Conservation (phyloP, 2,329 filamentous ascomycete species). For the Fusarium sterilihyphosum region DNA sequence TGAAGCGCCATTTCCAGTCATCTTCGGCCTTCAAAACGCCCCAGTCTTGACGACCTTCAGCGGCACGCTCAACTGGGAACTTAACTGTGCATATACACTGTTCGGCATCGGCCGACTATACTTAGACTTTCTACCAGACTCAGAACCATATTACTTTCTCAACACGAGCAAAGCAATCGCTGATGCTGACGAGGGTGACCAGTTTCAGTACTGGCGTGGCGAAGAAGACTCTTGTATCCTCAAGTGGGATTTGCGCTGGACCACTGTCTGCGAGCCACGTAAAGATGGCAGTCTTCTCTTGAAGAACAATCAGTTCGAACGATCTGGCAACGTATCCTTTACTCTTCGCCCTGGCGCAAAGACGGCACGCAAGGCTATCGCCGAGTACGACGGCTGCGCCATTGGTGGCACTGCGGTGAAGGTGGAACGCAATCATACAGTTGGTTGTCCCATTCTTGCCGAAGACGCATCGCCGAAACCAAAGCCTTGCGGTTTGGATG, state of each 20-base stretch:
- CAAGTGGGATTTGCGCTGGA: constrained; percentile 19
- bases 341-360: constrained; percentile 8
- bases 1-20: constrained; percentile 25
- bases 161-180: constrained; percentile 13
- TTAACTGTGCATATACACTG: constrained; percentile 12
- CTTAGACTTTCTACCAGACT: constrained; percentile 7
- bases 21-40: constrained; percentile 28
- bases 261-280: constrained; percentile 10
- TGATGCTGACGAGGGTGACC: constrained; percentile 16
- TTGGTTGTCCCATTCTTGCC: constrained; percentile 13
- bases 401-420: constrained; percentile 14
- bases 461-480: constrained; percentile 16
- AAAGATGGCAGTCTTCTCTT: constrained; percentile 11
- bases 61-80: constrained; percentile 15
- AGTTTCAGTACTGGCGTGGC: constrained; percentile 20
- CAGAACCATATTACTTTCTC: constrained; percentile 20
- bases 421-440: constrained; percentile 15
- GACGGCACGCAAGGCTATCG: constrained; percentile 2
- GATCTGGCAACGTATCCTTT: constrained; percentile 9
- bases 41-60: constrained; percentile 20
- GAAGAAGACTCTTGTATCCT: constrained; percentile 19
- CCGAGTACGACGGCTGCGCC: constrained; percentile 13
- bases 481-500: constrained; percentile 14
- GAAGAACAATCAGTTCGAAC: constrained; percentile 19
- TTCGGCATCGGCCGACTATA: constrained; percentile 16